A percentile compares a stretch with the other conserved stretches of the same genome.
These are phyloP conservation scores for Zymoseptoria pseudotritici DNA, from an alignment of 2,329 filamentous ascomycete genomes.

Conservation along the genomic window DNA sequence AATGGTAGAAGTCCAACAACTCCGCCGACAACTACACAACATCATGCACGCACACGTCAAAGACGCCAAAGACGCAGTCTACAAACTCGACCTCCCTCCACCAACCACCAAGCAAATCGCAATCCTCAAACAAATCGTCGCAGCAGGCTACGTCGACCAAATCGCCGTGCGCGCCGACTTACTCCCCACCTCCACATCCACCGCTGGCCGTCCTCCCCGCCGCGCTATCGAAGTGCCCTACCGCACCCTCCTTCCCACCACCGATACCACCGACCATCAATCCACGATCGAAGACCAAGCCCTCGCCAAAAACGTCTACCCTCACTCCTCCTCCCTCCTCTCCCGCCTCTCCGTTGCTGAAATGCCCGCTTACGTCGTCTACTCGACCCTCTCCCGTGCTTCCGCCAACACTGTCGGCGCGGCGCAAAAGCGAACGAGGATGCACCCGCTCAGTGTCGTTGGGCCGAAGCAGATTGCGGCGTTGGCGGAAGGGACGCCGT, in stretches of 20 bases:
- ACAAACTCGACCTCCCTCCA: constrained; percentile 42
- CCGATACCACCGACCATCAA: constrained; percentile 26
- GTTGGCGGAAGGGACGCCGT: constrained; percentile 74
- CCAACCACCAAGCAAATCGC: constrained; percentile 60
- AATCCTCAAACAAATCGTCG: constrained; percentile 82
- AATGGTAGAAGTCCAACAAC: constrained; percentile 75
- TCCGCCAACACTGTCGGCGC: constrained; percentile 36
- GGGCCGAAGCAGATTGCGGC: constrained; percentile 67
- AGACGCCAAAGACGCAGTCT: constrained; percentile 21
- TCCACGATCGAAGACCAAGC: constrained; percentile 34
- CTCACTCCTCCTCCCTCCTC: constrained; percentile 79
- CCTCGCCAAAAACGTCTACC: constrained; percentile 64
- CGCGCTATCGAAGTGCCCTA: constrained; percentile 93
- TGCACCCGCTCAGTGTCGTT: constrained; percentile 79
- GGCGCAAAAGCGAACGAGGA: constrained; percentile 65
- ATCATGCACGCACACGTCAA: constrained; percentile 53
- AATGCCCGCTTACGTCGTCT: constrained; percentile 81
- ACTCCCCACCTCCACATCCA: constrained; percentile 51
- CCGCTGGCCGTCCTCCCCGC: constrained; percentile 56
- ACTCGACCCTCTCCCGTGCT: constrained; percentile 72
- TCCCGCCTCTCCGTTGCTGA: constrained; percentile 60
- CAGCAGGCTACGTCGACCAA: constrained; percentile 88
- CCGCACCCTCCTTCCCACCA: constrained; percentile 68
- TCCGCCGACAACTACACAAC: constrained; percentile 73
- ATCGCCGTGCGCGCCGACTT: constrained; percentile 86